Conservation (phyloP, 805 yeast genomes). For the Alloascoidea africana region DNA sequence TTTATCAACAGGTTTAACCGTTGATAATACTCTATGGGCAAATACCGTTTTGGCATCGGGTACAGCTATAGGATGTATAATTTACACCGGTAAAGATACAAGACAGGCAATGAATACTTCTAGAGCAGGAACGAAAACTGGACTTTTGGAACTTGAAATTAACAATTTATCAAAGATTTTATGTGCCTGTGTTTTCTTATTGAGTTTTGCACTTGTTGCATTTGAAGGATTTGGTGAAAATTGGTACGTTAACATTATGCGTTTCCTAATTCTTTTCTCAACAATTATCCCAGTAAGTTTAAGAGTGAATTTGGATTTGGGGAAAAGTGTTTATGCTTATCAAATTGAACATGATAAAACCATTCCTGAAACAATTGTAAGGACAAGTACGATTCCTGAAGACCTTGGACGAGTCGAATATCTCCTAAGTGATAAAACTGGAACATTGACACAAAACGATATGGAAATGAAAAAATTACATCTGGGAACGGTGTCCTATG, state of each 20-base stretch:
- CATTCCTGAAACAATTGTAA: conserved; percentile 78
- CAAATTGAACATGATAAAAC: conserved; percentile 85
- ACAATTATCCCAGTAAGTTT: conserved; percentile 93
- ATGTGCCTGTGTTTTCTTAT: conserved; percentile 71
- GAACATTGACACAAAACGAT: conserved; percentile 94
- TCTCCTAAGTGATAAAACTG: conserved; percentile 85
- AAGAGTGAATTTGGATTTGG: conserved; percentile 88
- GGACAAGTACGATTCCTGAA: conserved; percentile 96
- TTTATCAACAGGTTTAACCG: conserved; percentile 33
- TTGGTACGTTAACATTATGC: conserved; percentile 87
- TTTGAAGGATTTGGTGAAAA: conserved; percentile 52
- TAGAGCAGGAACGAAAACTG: conserved; percentile 72
- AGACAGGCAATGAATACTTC: conserved; percentile 93
- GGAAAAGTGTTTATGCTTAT: conserved; percentile 89
- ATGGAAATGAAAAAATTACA: conserved; percentile 93
- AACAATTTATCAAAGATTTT: conserved; percentile 77
- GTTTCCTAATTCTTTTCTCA: conserved; percentile 82
- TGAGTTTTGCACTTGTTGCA: conserved; percentile 65
- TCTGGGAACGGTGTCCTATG: conserved; percentile 83
- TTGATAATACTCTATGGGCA: conserved; percentile 96
- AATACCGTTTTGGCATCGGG: conserved; percentile 95
- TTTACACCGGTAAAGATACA: conserved; percentile 87
- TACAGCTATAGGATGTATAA: conserved; percentile 71
- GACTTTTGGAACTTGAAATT: conserved; percentile 81
- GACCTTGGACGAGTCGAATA: conserved; percentile 94